Conservation (phyloP, 371 early-diverging fungal genomes). For the Vairimorpha necatrix region DNA sequence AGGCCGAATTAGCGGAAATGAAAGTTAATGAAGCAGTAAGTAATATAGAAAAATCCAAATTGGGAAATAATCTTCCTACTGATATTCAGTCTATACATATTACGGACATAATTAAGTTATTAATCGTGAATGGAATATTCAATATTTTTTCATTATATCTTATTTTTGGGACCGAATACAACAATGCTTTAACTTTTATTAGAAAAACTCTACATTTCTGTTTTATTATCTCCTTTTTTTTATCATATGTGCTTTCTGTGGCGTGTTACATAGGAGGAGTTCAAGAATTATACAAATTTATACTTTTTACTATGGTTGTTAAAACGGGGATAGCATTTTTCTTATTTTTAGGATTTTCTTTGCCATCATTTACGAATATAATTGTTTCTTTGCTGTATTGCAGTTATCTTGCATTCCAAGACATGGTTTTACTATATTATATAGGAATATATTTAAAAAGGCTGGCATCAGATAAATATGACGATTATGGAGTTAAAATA, state of each 20-base stretch:
- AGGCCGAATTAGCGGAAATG: conserved; percentile 31
- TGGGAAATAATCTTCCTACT: conserved; percentile 43
- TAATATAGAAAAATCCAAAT: conserved; percentile 25
- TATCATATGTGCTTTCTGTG: not conserved
- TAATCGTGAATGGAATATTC: conserved; percentile 14
- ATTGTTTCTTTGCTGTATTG: conserved; percentile 23
- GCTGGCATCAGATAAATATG: conserved; percentile 44
- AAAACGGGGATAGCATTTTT: conserved; percentile 6
- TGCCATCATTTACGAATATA: conserved; percentile 11
- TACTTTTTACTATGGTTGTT: not conserved
- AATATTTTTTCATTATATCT: conserved; percentile 13
- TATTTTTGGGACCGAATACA: not conserved
- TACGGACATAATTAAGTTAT: conserved; percentile 28
- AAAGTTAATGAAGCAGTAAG: conserved; percentile 27
- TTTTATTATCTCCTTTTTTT: not conserved
- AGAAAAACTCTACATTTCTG: not conserved
- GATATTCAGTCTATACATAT: conserved; percentile 36
- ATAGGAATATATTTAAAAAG: conserved; percentile 37
- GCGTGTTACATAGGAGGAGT: not conserved
- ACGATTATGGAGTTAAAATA: conserved; percentile 35
- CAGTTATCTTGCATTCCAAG: not conserved
- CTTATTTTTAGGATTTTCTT: conserved; percentile 32
- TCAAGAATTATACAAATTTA: not conserved
- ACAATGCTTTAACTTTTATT: not conserved
- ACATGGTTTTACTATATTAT: conserved; percentile 33